Conservation (phyloP, 371 early-diverging fungal species). For the Mortierella sp. region DNA sequence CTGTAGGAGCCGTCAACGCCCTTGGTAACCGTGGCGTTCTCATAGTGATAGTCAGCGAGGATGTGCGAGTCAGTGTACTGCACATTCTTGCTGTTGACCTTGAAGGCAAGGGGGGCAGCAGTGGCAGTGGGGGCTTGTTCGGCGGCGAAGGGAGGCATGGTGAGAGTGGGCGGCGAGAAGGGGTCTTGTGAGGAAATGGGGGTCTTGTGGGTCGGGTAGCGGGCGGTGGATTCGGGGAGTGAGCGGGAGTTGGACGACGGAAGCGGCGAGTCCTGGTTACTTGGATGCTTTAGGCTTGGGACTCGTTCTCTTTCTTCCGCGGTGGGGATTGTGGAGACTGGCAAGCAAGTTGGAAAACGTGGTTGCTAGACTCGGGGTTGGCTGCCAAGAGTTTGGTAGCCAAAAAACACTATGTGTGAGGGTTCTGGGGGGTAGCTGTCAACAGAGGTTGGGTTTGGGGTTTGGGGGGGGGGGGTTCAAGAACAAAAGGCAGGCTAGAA, state of each 20-base stretch:
- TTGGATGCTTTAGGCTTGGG: conserved; percentile 73
- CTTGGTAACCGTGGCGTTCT: conserved; percentile 83
- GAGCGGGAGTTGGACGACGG: conserved; percentile 39
- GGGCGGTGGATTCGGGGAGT: conserved; percentile 47
- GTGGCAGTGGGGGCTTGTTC: conserved; percentile 50
- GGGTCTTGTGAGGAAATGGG: conserved; percentile 46
- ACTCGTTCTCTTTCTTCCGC: conserved; percentile 83
- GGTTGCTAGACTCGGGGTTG: conserved; percentile 52
- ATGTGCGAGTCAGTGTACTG: conserved; percentile 87
- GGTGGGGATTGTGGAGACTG: conserved; percentile 90
- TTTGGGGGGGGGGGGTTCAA: conserved; percentile 9
- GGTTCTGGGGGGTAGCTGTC: conserved; percentile 6
- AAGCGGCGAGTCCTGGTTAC: conserved; percentile 38
- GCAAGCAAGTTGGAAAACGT: conserved; percentile 86
- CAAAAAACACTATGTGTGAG: conserved; percentile 21
- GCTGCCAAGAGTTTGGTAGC: conserved; percentile 51
- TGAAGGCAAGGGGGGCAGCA: conserved; percentile 69
- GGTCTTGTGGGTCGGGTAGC: conserved; percentile 19
- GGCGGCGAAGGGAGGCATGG: conserved; percentile 46
- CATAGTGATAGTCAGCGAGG: conserved; percentile 86
- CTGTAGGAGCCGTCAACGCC: conserved; percentile 72
- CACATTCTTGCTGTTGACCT: conserved; percentile 89
- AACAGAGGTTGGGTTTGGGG: conserved; percentile 3
- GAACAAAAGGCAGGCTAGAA: no score
- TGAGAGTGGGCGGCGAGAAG: conserved; percentile 16